phyloP scores from a whole-genome alignment of 495 filamentous ascomycete genomes.

The Xanthoparmelia taractica region DNA sequence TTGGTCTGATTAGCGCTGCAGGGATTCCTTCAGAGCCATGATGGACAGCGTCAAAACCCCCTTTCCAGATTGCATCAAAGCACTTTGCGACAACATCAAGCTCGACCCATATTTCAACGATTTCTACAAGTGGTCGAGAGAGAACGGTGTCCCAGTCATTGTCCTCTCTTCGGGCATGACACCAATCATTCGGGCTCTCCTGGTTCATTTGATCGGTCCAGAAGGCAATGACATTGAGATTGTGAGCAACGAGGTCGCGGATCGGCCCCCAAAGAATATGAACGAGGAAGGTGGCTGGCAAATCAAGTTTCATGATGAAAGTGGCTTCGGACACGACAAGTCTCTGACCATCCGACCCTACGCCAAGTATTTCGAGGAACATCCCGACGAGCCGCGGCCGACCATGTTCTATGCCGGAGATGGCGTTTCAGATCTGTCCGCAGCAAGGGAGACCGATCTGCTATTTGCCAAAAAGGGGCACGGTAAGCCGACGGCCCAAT shows the following conservation, averaged over 20 bases:
- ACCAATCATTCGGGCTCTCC: conserved; percentile 77
- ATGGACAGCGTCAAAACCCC: conserved; percentile 68
- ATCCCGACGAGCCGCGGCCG: conserved; percentile 60
- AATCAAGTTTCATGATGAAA: conserved; percentile 81
- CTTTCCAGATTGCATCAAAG: conserved; percentile 69
- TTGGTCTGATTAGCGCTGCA: conserved; percentile 25
- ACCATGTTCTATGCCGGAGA: conserved; percentile 85
- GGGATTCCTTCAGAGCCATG: conserved; percentile 81
- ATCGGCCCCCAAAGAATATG: conserved; percentile 60
- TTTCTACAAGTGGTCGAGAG: conserved; percentile 73
- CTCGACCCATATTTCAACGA: conserved; percentile 78
- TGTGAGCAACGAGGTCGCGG: conserved; percentile 71
- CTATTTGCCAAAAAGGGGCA: conserved; percentile 85
- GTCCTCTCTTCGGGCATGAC: conserved; percentile 86
- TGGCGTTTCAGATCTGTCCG: conserved; percentile 81
- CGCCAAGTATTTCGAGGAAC: conserved; percentile 40
- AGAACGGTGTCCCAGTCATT: conserved; percentile 83
- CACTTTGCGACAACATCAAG: conserved; percentile 71
- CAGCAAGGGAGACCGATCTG: conserved; percentile 79
- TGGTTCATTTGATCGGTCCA: conserved; percentile 68
- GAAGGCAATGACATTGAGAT: conserved; percentile 69
- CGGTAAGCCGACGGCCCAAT: conserved; percentile 46
- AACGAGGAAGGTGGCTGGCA: conserved; percentile 76
- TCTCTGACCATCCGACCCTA: conserved; percentile 79
- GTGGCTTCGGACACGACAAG: conserved; percentile 90